Evolutionary conservation across 768 basidiomycete genomes (phyloP).

Genomic region (Boletus tomentosulus): DNA sequence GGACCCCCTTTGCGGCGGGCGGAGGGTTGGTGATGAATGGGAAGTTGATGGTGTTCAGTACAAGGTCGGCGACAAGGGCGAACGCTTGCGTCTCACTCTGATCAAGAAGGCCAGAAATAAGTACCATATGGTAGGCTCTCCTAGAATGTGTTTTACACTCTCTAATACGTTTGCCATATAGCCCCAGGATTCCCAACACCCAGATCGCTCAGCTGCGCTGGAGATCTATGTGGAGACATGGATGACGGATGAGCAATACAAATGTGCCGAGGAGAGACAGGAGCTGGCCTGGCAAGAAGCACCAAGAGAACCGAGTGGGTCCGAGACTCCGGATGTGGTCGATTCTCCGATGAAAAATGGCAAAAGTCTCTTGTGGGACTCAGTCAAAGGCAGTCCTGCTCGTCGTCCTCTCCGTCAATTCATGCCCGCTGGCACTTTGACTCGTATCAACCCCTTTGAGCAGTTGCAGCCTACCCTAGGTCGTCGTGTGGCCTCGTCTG

Average conservation of each 20-base stretch:
- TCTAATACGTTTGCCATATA: slow-evolving; percentile 28
- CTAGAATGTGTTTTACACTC: background rate
- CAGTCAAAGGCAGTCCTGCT: slow-evolving; percentile 42
- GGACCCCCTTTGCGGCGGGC: slow-evolving; percentile 50
- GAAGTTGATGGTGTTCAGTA: slow-evolving; percentile 63
- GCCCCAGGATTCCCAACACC: slow-evolving; percentile 77
- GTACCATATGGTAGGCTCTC: slow-evolving; percentile 64
- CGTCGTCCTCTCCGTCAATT: slow-evolving; percentile 46
- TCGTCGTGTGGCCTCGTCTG: slow-evolving; percentile 42
- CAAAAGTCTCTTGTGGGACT: slow-evolving; percentile 70
- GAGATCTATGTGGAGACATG: slow-evolving; percentile 77
- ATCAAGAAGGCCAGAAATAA: slow-evolving; percentile 68
- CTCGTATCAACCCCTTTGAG: slow-evolving; percentile 51
- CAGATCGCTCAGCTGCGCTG: slow-evolving; percentile 62
- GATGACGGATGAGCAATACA: slow-evolving; percentile 73
- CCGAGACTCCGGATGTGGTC: slow-evolving; percentile 38
- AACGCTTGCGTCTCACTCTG: slow-evolving; percentile 63
- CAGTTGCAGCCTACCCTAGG: slow-evolving; percentile 34
- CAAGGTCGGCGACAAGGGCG: slow-evolving; percentile 69
- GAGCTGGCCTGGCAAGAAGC: slow-evolving; percentile 70
- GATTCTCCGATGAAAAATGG: slow-evolving; percentile 42
- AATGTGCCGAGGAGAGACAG: slow-evolving; percentile 54
- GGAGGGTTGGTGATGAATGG: slow-evolving; percentile 74
- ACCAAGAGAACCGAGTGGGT: slow-evolving; percentile 38
- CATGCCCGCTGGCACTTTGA: slow-evolving; percentile 38